Conservation (phyloP, 768 basidiomycete species). For the Lentinula sp. region DNA sequence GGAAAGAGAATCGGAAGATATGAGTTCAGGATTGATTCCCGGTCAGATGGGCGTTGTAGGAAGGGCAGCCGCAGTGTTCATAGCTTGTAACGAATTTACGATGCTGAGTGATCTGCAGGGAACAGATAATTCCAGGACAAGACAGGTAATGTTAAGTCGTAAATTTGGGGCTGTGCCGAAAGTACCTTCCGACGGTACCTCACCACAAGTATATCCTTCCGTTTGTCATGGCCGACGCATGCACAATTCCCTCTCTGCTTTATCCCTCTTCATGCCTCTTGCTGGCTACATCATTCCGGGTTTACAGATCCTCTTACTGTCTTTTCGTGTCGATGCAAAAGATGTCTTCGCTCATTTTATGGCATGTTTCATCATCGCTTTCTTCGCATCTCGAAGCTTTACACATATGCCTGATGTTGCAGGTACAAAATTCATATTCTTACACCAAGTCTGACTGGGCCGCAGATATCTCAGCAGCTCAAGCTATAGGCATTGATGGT, state of each 20-base stretch:
- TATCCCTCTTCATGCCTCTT: neutral
- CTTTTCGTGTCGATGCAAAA: neutral
- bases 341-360: constrained; percentile 3
- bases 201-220: neutral
- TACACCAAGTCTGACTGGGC: constrained; percentile 14
- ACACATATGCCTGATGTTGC: neutral
- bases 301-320: neutral
- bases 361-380: neutral
- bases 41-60: too few species aligned
- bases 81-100: too few species aligned
- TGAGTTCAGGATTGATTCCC: too few species aligned
- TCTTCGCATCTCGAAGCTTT: neutral
- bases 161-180: too few species aligned
- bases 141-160: too few species aligned
- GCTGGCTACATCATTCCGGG: neutral
- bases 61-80: too few species aligned
- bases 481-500: constrained; percentile 18
- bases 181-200: neutral
- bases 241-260: neutral
- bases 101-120: too few species aligned
- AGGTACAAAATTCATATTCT: constrained; percentile 18
- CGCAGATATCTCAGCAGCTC: constrained; percentile 17
- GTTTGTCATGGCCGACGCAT: neutral
- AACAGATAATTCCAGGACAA: too few species aligned
- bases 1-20: neutral